Evolutionary conservation across 108 stramenopile species (phyloP).

Genomic region (Licmophora abbreviata): DNA sequence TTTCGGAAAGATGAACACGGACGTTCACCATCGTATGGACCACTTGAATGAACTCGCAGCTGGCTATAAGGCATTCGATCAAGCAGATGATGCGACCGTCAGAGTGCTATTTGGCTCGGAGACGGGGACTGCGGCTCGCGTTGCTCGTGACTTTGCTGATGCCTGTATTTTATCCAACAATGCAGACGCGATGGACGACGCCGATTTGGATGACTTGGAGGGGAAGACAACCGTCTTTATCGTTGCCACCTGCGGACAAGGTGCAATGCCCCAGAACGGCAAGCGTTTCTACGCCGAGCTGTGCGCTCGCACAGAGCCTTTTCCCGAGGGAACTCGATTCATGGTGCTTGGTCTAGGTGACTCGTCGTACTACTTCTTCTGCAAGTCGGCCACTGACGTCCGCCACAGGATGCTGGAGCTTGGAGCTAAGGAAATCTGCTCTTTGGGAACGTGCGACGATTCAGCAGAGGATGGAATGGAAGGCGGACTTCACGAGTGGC

Average conservation of each 20-base stretch:
- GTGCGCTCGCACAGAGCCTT: slow-evolving; percentile 32
- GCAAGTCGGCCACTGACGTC: slow-evolving; percentile 43
- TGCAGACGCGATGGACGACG: slow-evolving; percentile 47
- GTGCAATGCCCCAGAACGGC: slow-evolving; percentile 50
- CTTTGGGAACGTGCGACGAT: slow-evolving; percentile 47
- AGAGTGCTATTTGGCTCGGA: slow-evolving; percentile 51
- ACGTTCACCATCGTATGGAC: slow-evolving; percentile 57
- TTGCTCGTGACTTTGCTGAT: slow-evolving; percentile 55
- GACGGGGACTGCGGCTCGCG: slow-evolving; percentile 38
- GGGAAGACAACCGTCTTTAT: slow-evolving; percentile 49
- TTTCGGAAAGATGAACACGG: slow-evolving; percentile 36
- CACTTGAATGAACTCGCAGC: slow-evolving; percentile 34
- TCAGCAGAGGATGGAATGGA: slow-evolving; percentile 44
- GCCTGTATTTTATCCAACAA: slow-evolving; percentile 37
- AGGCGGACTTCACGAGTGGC: slow-evolving; percentile 43
- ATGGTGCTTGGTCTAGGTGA: slow-evolving; percentile 47
- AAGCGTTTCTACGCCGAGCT: slow-evolving; percentile 35
- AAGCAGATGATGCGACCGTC: slow-evolving; percentile 38
- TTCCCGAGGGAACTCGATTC: slow-evolving; percentile 39
- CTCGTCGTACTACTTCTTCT: slow-evolving; percentile 53
- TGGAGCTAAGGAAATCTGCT: slow-evolving; percentile 30
- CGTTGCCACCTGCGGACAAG: slow-evolving; percentile 53
- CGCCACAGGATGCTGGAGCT: slow-evolving; percentile 33
- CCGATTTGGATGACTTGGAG: slow-evolving; percentile 42
- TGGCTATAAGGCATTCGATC: slow-evolving; percentile 46